Evolutionary conservation across 2,329 filamentous ascomycete species (phyloP).

Genomic region (Drechslerella coelobrocha): DNA sequence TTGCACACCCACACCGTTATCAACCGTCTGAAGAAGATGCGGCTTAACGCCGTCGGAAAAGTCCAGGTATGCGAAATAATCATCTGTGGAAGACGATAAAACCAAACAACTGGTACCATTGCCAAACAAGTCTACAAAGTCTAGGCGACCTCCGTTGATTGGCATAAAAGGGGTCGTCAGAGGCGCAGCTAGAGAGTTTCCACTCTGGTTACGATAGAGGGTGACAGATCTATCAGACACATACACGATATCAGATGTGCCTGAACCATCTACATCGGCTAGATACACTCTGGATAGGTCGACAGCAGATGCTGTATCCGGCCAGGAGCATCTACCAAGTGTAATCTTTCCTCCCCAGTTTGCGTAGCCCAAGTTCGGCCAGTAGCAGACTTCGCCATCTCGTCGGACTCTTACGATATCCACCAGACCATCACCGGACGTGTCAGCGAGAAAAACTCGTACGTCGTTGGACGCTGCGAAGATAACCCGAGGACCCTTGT

Average conservation of each 20-base stretch:
- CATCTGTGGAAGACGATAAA: too few species aligned
- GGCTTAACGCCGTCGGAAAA: background rate
- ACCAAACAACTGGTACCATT: slow-evolving; percentile 43
- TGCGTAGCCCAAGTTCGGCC: slow-evolving; percentile 58
- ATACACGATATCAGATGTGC: slow-evolving; percentile 36
- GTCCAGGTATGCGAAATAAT: background rate
- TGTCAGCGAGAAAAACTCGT: background rate
- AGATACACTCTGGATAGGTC: slow-evolving; percentile 10
- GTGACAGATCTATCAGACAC: slow-evolving; percentile 3
- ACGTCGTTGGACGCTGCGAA: background rate
- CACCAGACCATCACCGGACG: slow-evolving; percentile 26
- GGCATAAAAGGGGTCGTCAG: slow-evolving; percentile 2
- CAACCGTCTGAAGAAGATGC: slow-evolving; percentile 17
- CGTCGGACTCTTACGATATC: slow-evolving; percentile 54
- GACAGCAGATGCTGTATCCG: slow-evolving; percentile 44
- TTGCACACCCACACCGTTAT: slow-evolving; percentile 17
- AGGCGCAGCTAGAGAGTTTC: slow-evolving; percentile 15
- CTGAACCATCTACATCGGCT: slow-evolving; percentile 35
- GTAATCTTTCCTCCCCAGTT: slow-evolving; percentile 55
- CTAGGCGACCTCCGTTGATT: slow-evolving; percentile 4
- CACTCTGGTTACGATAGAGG: slow-evolving; percentile 20
- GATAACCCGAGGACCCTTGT: background rate
- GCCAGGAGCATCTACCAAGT: slow-evolving; percentile 55
- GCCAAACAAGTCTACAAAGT: slow-evolving; percentile 36
- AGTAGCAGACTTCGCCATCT: slow-evolving; percentile 56